Evolutionary conservation across 2,329 filamentous ascomycete genomes (phyloP), one percentile per base, ranked within the genome.

Genomic region (Amauroascus niger): DNA sequence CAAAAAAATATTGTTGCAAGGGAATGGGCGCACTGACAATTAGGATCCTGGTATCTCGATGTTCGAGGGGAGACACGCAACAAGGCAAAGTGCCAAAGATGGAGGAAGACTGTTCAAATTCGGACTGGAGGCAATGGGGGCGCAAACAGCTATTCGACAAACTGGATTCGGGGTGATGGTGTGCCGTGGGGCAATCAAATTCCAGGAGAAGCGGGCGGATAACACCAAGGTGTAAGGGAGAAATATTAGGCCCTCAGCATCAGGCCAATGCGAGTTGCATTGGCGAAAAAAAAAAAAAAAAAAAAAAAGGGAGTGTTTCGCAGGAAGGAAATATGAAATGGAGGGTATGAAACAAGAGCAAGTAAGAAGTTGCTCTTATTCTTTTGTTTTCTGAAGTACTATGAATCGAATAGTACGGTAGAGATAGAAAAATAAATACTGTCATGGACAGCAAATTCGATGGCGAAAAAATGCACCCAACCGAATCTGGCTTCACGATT

Each of bases 371-470:
- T 47, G 41, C 49, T 46, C 41, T 37, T 45, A 46, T 30, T 30
- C 9, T 45, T 40, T 50, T 33, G 18, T 45, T 50, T 45, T 46
- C 44, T 33, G 26, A 26, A 35, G 32, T 53, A 54, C 37, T 49
- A 44, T 45, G 28, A 30, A 39, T 48, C 37, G 30, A 45, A 49
- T 41, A 52, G 48, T 49, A 48, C 24, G 24, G 43, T 35, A 7
- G 44, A 48, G 24, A 55, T 39, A 51, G 47, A 55, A 54, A 59
- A 50, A 52, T 56, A 59, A 55, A 52, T 48, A 43, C 33, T 55
- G 24, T 50, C 32, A 45, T 44, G 32, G 11, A 47, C 16, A 30
- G 24, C 14, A 32, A 39, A 50, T n/a, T 43, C 24, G 18, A 46
- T 28, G 49, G 37, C 33, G 37, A 20, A n/a, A 30, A 14, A 7